Percentiles rank a stretch among this genome's conserved stretches.
These are phyloP conservation scores for Syzygium oleosum DNA, from an alignment of 345 rosid genomes.

Conservation along the genomic window DNA sequence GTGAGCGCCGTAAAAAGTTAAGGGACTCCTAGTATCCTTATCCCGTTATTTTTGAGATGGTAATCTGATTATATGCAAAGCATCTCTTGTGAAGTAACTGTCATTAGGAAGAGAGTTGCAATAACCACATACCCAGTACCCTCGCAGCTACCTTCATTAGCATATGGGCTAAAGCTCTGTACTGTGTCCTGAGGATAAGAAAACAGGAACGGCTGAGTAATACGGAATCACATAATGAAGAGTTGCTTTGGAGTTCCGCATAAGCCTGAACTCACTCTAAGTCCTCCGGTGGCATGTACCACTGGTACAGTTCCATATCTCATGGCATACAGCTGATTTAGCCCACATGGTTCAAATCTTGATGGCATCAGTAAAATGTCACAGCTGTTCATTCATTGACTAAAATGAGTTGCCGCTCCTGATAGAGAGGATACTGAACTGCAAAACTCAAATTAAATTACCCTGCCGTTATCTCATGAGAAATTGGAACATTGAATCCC, in stretches of 20 bases:
- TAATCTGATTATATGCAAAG: not conserved
- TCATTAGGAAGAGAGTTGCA: not conserved
- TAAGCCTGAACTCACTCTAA: slow-evolving; percentile 48
- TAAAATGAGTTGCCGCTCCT: not conserved
- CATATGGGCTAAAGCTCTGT: slow-evolving; percentile 69
- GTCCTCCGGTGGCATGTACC: slow-evolving; percentile 94
- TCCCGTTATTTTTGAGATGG: not conserved
- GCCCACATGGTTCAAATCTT: slow-evolving; percentile 93
- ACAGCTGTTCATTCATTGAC: slow-evolving; percentile 46
- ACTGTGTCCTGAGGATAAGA: slow-evolving; percentile 66
- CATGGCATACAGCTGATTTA: slow-evolving; percentile 96
- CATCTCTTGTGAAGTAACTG: not conserved
- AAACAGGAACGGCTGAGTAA: not conserved
- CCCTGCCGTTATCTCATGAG: slow-evolving; percentile 97
- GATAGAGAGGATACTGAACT: not conserved
- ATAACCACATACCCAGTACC: slow-evolving; percentile 73
- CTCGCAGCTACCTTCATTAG: slow-evolving; percentile 50
- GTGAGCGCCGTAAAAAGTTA: too few relatives aligned
- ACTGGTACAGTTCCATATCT: slow-evolving; percentile 94
- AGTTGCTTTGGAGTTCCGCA: not conserved
- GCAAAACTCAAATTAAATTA: slow-evolving; percentile 16
- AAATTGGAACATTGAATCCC: slow-evolving; percentile 84
- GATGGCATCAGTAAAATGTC: slow-evolving; percentile 98
- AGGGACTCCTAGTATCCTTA: too few relatives aligned
- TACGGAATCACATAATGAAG: not conserved